Evolutionary conservation across 2,329 filamentous ascomycete genomes (phyloP).

Genomic region (Fusarium sterilihyphosum): DNA sequence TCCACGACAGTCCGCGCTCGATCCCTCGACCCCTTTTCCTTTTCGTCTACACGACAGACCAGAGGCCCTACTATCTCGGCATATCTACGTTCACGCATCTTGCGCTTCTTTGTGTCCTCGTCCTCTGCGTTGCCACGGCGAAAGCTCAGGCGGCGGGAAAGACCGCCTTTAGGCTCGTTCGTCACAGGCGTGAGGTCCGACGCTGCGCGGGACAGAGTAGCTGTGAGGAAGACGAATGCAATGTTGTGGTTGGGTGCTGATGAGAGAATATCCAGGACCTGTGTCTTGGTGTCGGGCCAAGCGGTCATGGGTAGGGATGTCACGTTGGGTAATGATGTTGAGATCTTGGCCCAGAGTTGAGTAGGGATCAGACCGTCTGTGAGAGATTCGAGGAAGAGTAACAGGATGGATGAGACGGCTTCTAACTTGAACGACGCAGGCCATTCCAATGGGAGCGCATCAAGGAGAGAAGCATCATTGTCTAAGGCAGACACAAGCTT

Average conservation of each 20-base stretch:
- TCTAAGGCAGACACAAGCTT: slow-evolving; percentile 76
- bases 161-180: slow-evolving; percentile 45
- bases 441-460: slow-evolving; percentile 70
- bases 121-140: slow-evolving; percentile 47
- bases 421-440: slow-evolving; percentile 77
- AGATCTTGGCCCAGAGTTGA: slow-evolving; percentile 75
- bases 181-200: slow-evolving; percentile 58
- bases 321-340: slow-evolving; percentile 62
- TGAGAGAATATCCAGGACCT: slow-evolving; percentile 78
- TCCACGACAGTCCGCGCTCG: slow-evolving; percentile 74
- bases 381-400: slow-evolving; percentile 79
- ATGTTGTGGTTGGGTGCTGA: slow-evolving; percentile 83
- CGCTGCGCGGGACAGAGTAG: slow-evolving; percentile 71
- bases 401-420: slow-evolving; percentile 73
- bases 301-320: slow-evolving; percentile 38
- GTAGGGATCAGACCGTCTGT: slow-evolving; percentile 81
- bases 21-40: slow-evolving; percentile 70
- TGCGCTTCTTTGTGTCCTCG: slow-evolving; percentile 55
- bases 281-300: slow-evolving; percentile 57
- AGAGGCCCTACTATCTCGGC: slow-evolving; percentile 72
- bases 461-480: slow-evolving; percentile 68
- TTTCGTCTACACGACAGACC: slow-evolving; percentile 66
- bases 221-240: slow-evolving; percentile 86
- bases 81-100: slow-evolving; percentile 68
- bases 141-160: slow-evolving; percentile 60